Evolutionary conservation across 441 rosid species (phyloP).

Genomic region (Cnidoscolus chayamansa): DNA sequence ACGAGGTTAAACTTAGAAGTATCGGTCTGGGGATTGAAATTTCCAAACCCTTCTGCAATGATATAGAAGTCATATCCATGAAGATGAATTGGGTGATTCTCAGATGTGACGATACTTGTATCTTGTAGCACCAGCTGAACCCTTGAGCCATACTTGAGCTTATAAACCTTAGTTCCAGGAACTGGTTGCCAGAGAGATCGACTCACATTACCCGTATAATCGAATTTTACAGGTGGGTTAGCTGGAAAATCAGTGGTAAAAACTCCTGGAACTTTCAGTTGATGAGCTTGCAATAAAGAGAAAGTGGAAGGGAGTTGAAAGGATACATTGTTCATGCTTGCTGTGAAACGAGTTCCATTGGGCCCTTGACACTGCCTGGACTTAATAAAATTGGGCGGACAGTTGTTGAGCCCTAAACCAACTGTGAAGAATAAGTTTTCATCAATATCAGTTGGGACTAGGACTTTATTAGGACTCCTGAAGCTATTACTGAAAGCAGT

Average conservation of each 20-base stretch:
- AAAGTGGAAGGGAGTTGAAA: conserved; percentile 60
- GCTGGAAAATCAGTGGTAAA: conserved; percentile 80
- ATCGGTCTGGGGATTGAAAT: conserved; percentile 59
- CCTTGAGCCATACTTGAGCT: conserved; percentile 54
- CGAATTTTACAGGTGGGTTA: conserved; percentile 57
- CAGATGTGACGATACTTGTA: conserved; percentile 68
- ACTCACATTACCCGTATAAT: conserved; percentile 82
- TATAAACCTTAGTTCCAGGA: conserved; percentile 59
- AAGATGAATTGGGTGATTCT: conserved; percentile 88
- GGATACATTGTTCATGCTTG: conserved; percentile 80
- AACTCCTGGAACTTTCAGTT: conserved; percentile 53
- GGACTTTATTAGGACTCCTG: conserved; percentile 43
- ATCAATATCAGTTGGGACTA: conserved; percentile 62
- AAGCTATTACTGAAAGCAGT: conserved; percentile 48
- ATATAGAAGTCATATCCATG: conserved; percentile 89
- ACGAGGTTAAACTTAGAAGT: conserved; percentile 63
- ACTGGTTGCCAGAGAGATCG: conserved; percentile 61
- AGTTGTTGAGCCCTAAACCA: conserved; percentile 67
- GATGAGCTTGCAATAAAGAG: conserved; percentile 74
- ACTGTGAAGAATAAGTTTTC: conserved; percentile 61
- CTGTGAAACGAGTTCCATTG: conserved; percentile 75
- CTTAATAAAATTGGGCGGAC: conserved; percentile 49
- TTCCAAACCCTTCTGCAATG: conserved; percentile 72
- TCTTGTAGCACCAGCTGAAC: conserved; percentile 79
- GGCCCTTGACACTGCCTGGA: conserved; percentile 60